Evolutionary conservation across 139 green algal species (phyloP).

Genomic region (Chlamydomonas incerta): DNA sequence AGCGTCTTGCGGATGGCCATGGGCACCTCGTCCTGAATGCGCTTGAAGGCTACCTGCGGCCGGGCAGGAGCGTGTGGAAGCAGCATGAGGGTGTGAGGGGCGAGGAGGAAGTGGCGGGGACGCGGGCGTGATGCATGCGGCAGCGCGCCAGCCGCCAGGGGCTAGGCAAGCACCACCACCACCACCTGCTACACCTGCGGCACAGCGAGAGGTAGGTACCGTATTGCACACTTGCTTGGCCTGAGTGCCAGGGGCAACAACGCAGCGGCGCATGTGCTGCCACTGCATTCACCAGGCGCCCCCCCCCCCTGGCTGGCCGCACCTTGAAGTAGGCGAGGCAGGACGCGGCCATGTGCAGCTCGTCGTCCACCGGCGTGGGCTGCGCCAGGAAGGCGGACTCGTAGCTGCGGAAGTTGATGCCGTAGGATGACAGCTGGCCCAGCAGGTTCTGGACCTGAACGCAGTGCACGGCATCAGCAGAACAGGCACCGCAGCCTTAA

Average conservation of each 20-base stretch:
- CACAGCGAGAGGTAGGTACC: too few relatives aligned
- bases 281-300: too few relatives aligned
- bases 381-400: background rate
- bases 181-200: too few relatives aligned
- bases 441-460: background rate
- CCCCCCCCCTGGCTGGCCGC: too few relatives aligned
- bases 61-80: too few relatives aligned
- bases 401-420: background rate
- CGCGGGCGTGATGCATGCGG: background rate
- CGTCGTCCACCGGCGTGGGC: conserved; percentile 24
- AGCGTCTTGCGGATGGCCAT: conserved; percentile 22
- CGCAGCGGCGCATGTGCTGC: too few relatives aligned
- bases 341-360: conserved; percentile 43
- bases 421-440: background rate
- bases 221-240: too few relatives aligned
- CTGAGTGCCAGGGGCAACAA: too few relatives aligned
- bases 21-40: conserved; percentile 35
- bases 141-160: background rate
- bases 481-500: too few relatives aligned
- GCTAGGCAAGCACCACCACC: too few relatives aligned
- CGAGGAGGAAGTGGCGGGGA: background rate
- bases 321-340: conserved; percentile 47
- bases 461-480: too few relatives aligned
- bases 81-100: background rate
- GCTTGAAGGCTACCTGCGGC: conserved; percentile 27